A percentile compares a stretch with the other conserved stretches of the same genome.
Conservation (phyloP, 2,329 filamentous ascomycete genomes). For the Talaromyces verruculosus region DNA sequence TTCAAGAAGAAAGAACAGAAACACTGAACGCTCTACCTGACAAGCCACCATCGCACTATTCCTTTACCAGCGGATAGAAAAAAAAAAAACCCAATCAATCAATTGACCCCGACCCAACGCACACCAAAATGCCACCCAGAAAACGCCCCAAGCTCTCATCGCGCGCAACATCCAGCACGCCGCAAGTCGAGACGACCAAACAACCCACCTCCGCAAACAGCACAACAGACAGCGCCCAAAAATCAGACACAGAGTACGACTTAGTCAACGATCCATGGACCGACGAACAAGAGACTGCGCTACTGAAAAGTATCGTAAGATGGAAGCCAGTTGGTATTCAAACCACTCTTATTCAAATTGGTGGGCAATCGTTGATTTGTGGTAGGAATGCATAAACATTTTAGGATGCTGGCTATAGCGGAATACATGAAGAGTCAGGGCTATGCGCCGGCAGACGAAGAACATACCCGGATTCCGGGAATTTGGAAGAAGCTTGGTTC, state of each 20-base stretch:
- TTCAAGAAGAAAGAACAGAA: background rate
- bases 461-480: constrained; percentile 82
- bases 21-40: background rate
- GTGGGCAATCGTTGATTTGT: constrained; percentile 15
- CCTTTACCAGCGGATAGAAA: background rate
- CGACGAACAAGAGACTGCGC: constrained; percentile 87
- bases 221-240: constrained; percentile 32
- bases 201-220: constrained; percentile 32
- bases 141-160: constrained; percentile 61
- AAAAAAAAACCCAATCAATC: too few species aligned
- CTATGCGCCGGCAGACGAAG: constrained; percentile 62
- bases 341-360: background rate
- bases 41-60: background rate
- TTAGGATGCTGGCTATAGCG: constrained; percentile 83
- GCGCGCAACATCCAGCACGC: constrained; percentile 34
- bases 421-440: constrained; percentile 78
- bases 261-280: constrained; percentile 77
- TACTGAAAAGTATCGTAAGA: constrained; percentile 88
- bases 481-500: constrained; percentile 87
- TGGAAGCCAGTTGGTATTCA: constrained; percentile 89
- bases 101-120: background rate
- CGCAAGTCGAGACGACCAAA: constrained; percentile 31
- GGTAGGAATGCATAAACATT: constrained; percentile 86
- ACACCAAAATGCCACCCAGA: constrained; percentile 46
- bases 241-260: constrained; percentile 46